Evolutionary conservation across 2,329 filamentous ascomycete species (phyloP), one percentile per base, ranked within the genome.

Genomic region (Fusarium beomiforme): DNA sequence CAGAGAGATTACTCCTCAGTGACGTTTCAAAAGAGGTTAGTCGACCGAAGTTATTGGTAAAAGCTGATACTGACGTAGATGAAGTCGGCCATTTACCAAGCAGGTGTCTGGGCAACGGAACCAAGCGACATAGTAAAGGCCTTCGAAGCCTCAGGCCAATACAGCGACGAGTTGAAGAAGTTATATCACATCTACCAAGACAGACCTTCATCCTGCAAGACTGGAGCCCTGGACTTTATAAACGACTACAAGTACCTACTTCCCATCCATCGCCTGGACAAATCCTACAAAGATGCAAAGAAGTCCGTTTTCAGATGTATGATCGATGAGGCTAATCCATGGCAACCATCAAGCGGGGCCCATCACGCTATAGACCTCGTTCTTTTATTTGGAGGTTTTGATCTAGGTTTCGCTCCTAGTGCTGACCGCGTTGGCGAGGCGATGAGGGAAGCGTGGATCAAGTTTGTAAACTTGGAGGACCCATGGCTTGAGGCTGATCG

Each of bases 281-380:
- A 16, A 53, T 76, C 8, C 24, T 67, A 17, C 44, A 67, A 24
- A 29, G 50, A 34, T 72, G 75, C 13, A 79, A 77, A 33, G 49
- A 59, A 12, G 75, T 78, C 10, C 82, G 79, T 78, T 2, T 85
- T 80, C 63, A 78, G 77, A 34, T 86, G 83, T 39, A 67, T 84
- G 1, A 67, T 85, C 2, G 84, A 86, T 41, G 81, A 86, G 57
- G 50, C 77, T 1, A 86, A 86, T 37, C 84, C 84, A 8, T 85
- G 82, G 82, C 84, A 86, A 53, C 57, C 79, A 1, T 85, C 83
- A 0, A 82, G 80, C 12, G 78, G 84, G 0, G 77, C 84, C 4
- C 84, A 86, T 41, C 84, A 86, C 62, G 84, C 82, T 0, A 81
- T 86, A 4, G 84, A 86, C 67, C 72, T 86, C 7, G 61, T 85